Conservation (phyloP, 2,329 filamentous ascomycete genomes). For the Pseudocercospora fuligena region DNA sequence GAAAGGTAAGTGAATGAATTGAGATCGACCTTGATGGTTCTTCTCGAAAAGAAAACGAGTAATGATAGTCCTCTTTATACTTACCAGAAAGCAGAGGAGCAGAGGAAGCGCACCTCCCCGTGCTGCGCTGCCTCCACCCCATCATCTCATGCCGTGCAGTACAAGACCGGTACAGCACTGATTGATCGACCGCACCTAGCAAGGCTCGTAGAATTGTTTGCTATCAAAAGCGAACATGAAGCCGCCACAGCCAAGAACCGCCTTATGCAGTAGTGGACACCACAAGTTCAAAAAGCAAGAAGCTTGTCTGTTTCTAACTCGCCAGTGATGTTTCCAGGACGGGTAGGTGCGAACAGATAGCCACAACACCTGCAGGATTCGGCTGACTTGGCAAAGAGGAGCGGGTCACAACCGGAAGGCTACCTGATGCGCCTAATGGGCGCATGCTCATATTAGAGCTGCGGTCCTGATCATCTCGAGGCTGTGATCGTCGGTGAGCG, state of each 20-base stretch:
- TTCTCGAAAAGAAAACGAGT: neutral
- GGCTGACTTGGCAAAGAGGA: constrained; percentile 9
- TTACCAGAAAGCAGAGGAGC: neutral
- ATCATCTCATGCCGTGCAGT: constrained; percentile 12
- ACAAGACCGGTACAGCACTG: constrained; percentile 13
- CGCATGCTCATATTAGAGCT: constrained; percentile 13
- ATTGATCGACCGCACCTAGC: constrained; percentile 12
- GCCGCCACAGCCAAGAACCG: constrained; percentile 21
- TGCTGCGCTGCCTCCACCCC: constrained; percentile 12
- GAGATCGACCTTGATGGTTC: constrained; percentile 16
- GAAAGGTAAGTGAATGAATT: constrained; percentile 16
- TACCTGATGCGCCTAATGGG: constrained; percentile 4
- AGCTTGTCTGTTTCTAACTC: constrained; percentile 13
- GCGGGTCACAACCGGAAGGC: constrained; percentile 7
- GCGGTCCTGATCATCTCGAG: constrained; percentile 8
- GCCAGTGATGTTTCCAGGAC: constrained; percentile 4
- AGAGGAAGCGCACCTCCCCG: neutral
- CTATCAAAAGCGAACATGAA: constrained; percentile 20
- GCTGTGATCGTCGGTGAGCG: constrained; percentile 9
- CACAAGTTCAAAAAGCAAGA: constrained; percentile 2
- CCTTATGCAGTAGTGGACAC: constrained; percentile 10
- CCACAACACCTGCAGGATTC: constrained; percentile 3
- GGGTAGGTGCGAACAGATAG: constrained; percentile 4
- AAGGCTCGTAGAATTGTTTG: constrained; percentile 14
- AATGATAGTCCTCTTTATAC: constrained; percentile 17